Percentiles rank a stretch among this genome's conserved stretches.
Evolutionary conservation across 1,284 basidiomycete genomes (phyloP).

Genomic region (Apiotrichum sp.): DNA sequence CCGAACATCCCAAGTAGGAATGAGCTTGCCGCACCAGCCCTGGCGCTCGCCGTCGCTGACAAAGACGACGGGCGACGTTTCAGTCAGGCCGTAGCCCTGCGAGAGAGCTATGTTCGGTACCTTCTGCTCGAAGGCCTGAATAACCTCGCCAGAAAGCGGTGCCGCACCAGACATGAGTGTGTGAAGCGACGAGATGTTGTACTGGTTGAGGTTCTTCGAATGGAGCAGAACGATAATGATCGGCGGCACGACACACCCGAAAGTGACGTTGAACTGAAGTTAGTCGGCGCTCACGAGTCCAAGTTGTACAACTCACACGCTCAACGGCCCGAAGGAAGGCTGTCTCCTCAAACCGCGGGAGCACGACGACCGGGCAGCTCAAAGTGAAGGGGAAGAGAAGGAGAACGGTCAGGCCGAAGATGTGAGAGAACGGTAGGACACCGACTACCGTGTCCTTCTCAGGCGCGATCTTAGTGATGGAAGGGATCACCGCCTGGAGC

Average conservation of each 20-base stretch:
- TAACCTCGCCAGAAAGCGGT: slow-evolving; percentile 57
- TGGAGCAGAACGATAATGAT: slow-evolving; percentile 57
- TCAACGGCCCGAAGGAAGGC: slow-evolving; percentile 65
- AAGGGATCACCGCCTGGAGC: slow-evolving; percentile 6
- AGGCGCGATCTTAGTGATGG: neutral
- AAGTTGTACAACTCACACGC: slow-evolving; percentile 42
- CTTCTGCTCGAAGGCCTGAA: slow-evolving; percentile 22
- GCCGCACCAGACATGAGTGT: slow-evolving; percentile 73
- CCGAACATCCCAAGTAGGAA: slow-evolving; percentile 72
- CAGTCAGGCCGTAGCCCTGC: slow-evolving; percentile 48
- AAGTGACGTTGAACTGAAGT: slow-evolving; percentile 57
- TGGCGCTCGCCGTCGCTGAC: slow-evolving; percentile 40
- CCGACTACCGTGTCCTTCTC: slow-evolving; percentile 10
- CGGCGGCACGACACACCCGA: slow-evolving; percentile 70
- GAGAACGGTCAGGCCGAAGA: slow-evolving; percentile 33
- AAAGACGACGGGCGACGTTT: slow-evolving; percentile 47
- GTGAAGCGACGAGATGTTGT: slow-evolving; percentile 61
- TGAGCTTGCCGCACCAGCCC: slow-evolving; percentile 63
- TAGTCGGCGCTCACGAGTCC: slow-evolving; percentile 30
- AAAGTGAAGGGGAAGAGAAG: slow-evolving; percentile 58
- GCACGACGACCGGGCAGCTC: slow-evolving; percentile 61
- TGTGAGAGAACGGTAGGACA: slow-evolving; percentile 15
- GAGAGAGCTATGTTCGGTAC: slow-evolving; percentile 20
- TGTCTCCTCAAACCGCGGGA: slow-evolving; percentile 56
- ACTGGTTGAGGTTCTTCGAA: slow-evolving; percentile 57